Base-by-base conservation (phyloP, 768 basidiomycete genomes). In the Gelatoporia subvermispora region DNA sequence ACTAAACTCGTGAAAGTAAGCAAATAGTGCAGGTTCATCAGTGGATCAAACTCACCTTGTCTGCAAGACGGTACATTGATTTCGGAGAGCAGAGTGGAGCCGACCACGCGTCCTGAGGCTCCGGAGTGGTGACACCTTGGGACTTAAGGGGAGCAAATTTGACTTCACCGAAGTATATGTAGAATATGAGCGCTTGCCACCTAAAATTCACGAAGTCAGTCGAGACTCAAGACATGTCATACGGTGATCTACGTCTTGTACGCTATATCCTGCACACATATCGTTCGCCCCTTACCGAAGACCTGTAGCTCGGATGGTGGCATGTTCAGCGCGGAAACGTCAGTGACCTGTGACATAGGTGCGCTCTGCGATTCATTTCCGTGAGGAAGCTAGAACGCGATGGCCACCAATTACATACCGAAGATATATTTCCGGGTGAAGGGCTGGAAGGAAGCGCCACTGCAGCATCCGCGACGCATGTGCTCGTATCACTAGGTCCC, bases 11-110 rank as follows among this genome's bases (percentile, higher is more conserved):
- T n/a, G n/a, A n/a, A n/a, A n/a, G 8, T 20, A 11, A 43, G 9
- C 42, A 43, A 45, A 25, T 8, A 35, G 5, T 42, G 4, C 10
- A 22, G 2, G 17, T 35, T 18, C 22, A 24, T 31, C 8, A 11
- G 17, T 28, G 24, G 7, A 39, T 10, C 21, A n/a, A 34, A 31
- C 43, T 15, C 13, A 52, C 51, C 47, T 48, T 48, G 20, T 48
- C 40, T 34, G 51, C 51, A 4, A 52, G 40, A 7, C 51, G 51
- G 24, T 52, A 52, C 31, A 52, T 48, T n/a, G 51, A 52, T 35
- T 52, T 52, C 13, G 51, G 47, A 8, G 51, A 52, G 8, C 31
- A 34, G 11, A 9, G 18, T 5, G 45, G 7, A 16, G 17, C 47
- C n/a, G 42, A 21, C 21, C 7, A 35, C 21, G 39, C 20, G 16